These are phyloP conservation scores for Primulina tabacum DNA, from an alignment of 257 asterid species.

Conservation along the genomic window DNA sequence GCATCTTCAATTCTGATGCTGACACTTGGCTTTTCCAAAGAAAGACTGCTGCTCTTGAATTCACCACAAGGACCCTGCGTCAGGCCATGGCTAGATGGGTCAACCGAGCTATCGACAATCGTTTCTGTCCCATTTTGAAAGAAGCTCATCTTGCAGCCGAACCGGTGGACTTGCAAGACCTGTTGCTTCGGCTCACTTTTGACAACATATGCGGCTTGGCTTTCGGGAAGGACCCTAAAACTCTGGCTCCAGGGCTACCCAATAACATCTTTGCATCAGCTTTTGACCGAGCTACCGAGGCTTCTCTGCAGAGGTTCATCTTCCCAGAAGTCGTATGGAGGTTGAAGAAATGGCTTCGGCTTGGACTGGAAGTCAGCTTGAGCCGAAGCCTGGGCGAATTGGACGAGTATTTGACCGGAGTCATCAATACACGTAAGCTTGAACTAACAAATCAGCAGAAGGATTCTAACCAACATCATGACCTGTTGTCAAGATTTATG, in stretches of 20 bases:
- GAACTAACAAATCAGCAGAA: slow-evolving; percentile 60
- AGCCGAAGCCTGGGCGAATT: slow-evolving; percentile 68
- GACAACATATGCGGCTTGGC: slow-evolving; percentile 93
- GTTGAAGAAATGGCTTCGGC: slow-evolving; percentile 80
- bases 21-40: slow-evolving; percentile 92
- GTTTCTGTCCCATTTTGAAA: slow-evolving; percentile 67
- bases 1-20: slow-evolving; percentile 88
- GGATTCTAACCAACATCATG: slow-evolving; percentile 61
- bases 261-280: slow-evolving; percentile 73
- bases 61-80: slow-evolving; percentile 77
- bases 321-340: slow-evolving; percentile 82
- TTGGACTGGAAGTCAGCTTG: slow-evolving; percentile 81
- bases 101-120: slow-evolving; percentile 61
- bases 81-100: slow-evolving; percentile 98
- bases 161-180: slow-evolving; percentile 80
- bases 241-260: slow-evolving; percentile 64
- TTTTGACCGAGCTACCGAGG: slow-evolving; percentile 90
- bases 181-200: slow-evolving; percentile 79
- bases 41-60: slow-evolving; percentile 88
- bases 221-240: slow-evolving; percentile 83
- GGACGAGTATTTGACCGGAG: slow-evolving; percentile 61
- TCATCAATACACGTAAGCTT: slow-evolving; percentile 62
- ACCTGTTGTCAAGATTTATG: slow-evolving; percentile 80
- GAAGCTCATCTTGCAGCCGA: slow-evolving; percentile 51
- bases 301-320: slow-evolving; percentile 73